Percentiles rank a stretch among this genome's conserved stretches.
phyloP scores from a whole-genome alignment of 2,329 filamentous ascomycete species.

The Colletotrichum salicis region DNA sequence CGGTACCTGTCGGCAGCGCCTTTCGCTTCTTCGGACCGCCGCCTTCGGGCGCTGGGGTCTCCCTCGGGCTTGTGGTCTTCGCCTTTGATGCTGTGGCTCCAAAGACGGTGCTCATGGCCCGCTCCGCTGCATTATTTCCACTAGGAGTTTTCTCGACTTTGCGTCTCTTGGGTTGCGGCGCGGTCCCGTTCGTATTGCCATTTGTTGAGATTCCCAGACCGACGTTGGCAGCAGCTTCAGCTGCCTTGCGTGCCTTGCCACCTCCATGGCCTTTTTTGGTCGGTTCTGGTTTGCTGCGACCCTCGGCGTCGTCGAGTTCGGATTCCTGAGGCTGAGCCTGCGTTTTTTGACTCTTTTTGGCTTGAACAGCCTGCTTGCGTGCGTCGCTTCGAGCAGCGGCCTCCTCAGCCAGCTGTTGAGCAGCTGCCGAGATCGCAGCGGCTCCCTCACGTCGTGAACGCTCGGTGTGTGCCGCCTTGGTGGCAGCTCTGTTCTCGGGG shows the following conservation, averaged over 20 bases:
- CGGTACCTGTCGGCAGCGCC: slow-evolving; percentile 71
- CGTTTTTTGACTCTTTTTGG: slow-evolving; percentile 76
- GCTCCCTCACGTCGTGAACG: slow-evolving; percentile 82
- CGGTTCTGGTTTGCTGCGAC: slow-evolving; percentile 57
- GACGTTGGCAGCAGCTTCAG: slow-evolving; percentile 60
- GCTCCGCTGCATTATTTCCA: slow-evolving; percentile 68
- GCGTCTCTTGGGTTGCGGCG: slow-evolving; percentile 76
- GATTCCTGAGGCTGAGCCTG: slow-evolving; percentile 77
- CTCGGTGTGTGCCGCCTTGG: slow-evolving; percentile 73
- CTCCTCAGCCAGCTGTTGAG: slow-evolving; percentile 82
- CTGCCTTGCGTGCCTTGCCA: slow-evolving; percentile 72
- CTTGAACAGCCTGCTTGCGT: slow-evolving; percentile 82
- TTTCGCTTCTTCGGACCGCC: slow-evolving; percentile 76
- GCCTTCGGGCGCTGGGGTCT: slow-evolving; percentile 73
- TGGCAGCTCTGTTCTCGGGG: slow-evolving; percentile 78
- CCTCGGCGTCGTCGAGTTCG: slow-evolving; percentile 78
- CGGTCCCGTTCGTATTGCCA: slow-evolving; percentile 58
- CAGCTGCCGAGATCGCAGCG: slow-evolving; percentile 79
- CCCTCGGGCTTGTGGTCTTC: slow-evolving; percentile 72
- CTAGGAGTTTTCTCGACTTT: slow-evolving; percentile 78
- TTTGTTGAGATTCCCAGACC: slow-evolving; percentile 75
- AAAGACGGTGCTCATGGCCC: slow-evolving; percentile 71
- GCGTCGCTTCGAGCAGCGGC: slow-evolving; percentile 86
- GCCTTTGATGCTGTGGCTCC: slow-evolving; percentile 63
- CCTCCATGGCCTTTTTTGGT: slow-evolving; percentile 72